Evolutionary conservation across 1,284 basidiomycete genomes (phyloP).

Genomic region (Pterulicium gracile): DNA sequence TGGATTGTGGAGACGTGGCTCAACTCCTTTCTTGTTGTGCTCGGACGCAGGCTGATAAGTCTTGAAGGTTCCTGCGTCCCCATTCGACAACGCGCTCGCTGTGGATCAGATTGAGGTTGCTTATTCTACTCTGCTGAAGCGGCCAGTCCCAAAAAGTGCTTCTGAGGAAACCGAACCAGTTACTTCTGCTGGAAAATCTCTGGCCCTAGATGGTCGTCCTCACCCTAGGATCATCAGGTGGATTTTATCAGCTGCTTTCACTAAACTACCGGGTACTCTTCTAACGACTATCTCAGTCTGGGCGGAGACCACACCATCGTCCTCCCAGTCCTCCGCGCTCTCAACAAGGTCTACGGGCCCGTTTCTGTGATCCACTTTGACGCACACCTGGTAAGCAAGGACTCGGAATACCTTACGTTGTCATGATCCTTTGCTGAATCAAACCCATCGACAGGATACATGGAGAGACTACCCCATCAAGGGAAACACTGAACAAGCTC

Average conservation of each 20-base stretch:
- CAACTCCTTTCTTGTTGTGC: background rate
- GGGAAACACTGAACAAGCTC: constrained; percentile 41
- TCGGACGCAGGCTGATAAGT: background rate
- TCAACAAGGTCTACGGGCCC: constrained; percentile 65
- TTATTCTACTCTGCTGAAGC: constrained; percentile 55
- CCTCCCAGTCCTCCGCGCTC: constrained; percentile 61
- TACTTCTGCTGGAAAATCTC: constrained; percentile 15
- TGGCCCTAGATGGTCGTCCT: constrained; percentile 42
- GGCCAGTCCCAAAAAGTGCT: constrained; percentile 29
- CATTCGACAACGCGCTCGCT: constrained; percentile 68
- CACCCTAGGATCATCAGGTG: constrained; percentile 64
- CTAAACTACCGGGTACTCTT: background rate
- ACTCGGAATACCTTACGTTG: background rate
- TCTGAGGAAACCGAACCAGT: constrained; percentile 16
- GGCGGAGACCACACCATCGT: constrained; percentile 76
- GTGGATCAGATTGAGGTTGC: constrained; percentile 73
- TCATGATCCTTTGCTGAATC: constrained; percentile 27
- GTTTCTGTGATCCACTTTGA: constrained; percentile 78
- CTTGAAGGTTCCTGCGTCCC: constrained; percentile 50
- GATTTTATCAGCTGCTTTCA: constrained; percentile 8
- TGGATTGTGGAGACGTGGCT: constrained; percentile 76
- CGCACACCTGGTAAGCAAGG: constrained; percentile 43
- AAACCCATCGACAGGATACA: constrained; percentile 29
- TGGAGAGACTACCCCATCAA: constrained; percentile 49
- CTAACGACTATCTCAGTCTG: constrained; percentile 29